Evolutionary conservation across 2,329 filamentous ascomycete genomes (phyloP).

Genomic region (Venturia carpophila): DNA sequence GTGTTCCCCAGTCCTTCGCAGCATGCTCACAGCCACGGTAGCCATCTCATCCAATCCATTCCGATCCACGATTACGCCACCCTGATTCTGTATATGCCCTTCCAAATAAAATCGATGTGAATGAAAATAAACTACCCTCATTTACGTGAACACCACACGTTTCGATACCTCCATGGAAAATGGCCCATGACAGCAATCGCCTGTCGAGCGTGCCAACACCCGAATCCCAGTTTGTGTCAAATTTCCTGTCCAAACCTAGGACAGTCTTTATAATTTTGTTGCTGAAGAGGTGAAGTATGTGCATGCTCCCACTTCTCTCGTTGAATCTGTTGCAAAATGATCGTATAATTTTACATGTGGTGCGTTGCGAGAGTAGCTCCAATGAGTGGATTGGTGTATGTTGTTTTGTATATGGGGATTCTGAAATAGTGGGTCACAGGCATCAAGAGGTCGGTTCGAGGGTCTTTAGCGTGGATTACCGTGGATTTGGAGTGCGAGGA

Average conservation of each 20-base stretch:
- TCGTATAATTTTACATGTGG: neutral
- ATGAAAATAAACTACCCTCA: neutral
- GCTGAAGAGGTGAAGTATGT: neutral
- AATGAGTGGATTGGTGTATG: neutral
- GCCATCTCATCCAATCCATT: neutral
- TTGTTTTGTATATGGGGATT: neutral
- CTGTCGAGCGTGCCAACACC: neutral
- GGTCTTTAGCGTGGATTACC: neutral
- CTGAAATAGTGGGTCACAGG: neutral
- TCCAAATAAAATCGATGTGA: neutral
- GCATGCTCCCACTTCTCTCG: neutral
- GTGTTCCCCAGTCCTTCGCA: neutral
- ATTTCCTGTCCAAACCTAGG: neutral
- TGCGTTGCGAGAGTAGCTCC: neutral
- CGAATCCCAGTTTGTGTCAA: neutral
- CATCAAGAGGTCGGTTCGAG: neutral
- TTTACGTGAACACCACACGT: neutral
- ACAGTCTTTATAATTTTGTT: neutral
- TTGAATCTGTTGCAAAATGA: neutral
- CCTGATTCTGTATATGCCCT: neutral
- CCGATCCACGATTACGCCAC: neutral
- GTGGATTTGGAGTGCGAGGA: neutral
- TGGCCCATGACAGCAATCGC: neutral
- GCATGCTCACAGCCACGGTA: neutral
- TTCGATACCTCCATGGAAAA: neutral